A percentile compares a stretch with the other conserved stretches of the same genome.
Evolutionary conservation across 2,329 filamentous ascomycete genomes (phyloP).

Genomic region (Dothideomycetidae sp.): DNA sequence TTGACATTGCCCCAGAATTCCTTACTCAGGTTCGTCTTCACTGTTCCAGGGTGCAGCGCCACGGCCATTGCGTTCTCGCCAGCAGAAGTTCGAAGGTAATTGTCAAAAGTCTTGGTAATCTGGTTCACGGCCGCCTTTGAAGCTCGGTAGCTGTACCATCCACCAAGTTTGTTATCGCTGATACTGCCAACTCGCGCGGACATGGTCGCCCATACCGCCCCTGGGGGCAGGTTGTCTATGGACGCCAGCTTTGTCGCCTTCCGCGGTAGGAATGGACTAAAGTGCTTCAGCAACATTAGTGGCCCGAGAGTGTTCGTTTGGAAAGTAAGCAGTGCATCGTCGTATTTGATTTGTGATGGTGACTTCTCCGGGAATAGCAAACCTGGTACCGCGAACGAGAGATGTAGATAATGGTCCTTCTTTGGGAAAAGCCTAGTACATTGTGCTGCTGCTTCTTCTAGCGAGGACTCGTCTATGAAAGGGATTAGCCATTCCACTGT

Average conservation of each 20-base stretch:
- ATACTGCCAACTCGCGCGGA: constrained; percentile 65
- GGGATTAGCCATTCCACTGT: background rate
- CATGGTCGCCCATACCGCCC: constrained; percentile 57
- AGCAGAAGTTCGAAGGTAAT: constrained; percentile 43
- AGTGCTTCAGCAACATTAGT: constrained; percentile 63
- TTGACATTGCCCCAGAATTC: constrained; percentile 56
- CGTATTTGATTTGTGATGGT: constrained; percentile 48
- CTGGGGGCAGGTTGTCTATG: constrained; percentile 28
- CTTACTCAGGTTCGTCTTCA: constrained; percentile 57
- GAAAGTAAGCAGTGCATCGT: constrained; percentile 52
- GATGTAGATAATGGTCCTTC: constrained; percentile 45
- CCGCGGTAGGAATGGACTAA: constrained; percentile 52
- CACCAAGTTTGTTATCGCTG: constrained; percentile 56
- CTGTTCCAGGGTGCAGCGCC: constrained; percentile 66
- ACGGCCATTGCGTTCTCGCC: constrained; percentile 52
- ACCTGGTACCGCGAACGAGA: constrained; percentile 57
- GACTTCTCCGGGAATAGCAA: constrained; percentile 61
- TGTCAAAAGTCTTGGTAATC: constrained; percentile 56
- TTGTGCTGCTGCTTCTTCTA: constrained; percentile 41
- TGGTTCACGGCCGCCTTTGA: constrained; percentile 63
- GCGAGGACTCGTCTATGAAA: constrained; percentile 44
- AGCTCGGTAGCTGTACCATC: constrained; percentile 71
- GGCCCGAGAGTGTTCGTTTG: constrained; percentile 60
- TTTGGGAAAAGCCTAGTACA: constrained; percentile 20
- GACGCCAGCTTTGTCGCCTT: constrained; percentile 33